Base-by-base conservation (phyloP, 192 early-diverging fungal genomes). In the Dimargaris cristalligena region DNA sequence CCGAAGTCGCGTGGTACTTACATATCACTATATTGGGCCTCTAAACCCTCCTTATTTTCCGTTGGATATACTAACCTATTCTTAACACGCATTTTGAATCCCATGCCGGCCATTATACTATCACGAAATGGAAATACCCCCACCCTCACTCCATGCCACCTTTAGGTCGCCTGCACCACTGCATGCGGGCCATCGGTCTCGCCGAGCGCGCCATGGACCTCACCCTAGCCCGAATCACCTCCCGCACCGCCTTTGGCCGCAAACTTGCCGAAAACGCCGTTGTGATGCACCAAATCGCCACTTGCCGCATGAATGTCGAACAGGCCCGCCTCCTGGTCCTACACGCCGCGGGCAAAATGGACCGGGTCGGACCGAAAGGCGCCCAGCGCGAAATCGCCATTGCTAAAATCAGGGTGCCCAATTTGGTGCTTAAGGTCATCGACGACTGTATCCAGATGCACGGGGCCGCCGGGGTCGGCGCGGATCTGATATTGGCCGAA, bases 81-180 rank as follows among this genome's bases (percentile, higher is more conserved):
- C n/a, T n/a, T n/a, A n/a, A n/a, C n/a, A n/a, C n/a, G n/a, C n/a
- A n/a, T n/a, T n/a, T n/a, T n/a, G n/a, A n/a, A n/a, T n/a, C n/a
- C n/a, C n/a, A n/a, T n/a, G n/a, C n/a, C n/a, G n/a, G n/a, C n/a
- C n/a, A 81, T 78, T 23, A n/a, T n/a, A n/a, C n/a, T n/a, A n/a
- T n/a, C 25, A 61, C 14, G 45, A 46, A 46, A 46, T 46, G 45
- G n/a, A 18, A n/a, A 46, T 18, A 46, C 14, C 45, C 18, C 48
- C 44, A 30, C 18, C 35, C 20, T 48, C 38, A 33, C 20, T 51
- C n/a, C n/a, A n/a, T n/a, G 34, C 52, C 23, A 72, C n/a, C n/a
- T n/a, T n/a, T n/a, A n/a, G 85, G 87, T n/a, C 87, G 93, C 52
- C 91, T 97, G 70, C 95, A 99, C 78, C 93, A 96, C 75, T 95